A percentile compares a stretch with the other conserved stretches of the same genome.
Evolutionary conservation across 2,329 filamentous ascomycete genomes (phyloP).

Genomic region (Microsporum canis): DNA sequence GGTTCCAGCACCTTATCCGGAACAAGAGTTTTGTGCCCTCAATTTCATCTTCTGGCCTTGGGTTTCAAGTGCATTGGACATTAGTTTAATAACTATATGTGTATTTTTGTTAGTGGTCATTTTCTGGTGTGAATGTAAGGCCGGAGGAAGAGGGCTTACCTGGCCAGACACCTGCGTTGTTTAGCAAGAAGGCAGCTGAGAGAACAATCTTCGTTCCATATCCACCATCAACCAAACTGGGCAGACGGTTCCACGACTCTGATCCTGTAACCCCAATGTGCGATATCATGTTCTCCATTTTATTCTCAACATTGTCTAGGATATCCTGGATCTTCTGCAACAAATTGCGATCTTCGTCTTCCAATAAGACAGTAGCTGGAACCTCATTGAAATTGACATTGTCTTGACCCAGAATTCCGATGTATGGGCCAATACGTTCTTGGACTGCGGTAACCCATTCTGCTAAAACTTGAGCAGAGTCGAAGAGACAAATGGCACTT

Average conservation of each 20-base stretch:
- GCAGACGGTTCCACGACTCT: slow-evolving; percentile 42
- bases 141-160: slow-evolving; percentile 43
- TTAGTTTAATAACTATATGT: slow-evolving; percentile 52
- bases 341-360: slow-evolving; percentile 82
- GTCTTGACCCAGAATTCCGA: slow-evolving; percentile 77
- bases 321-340: slow-evolving; percentile 73
- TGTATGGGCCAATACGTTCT: slow-evolving; percentile 78
- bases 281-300: slow-evolving; percentile 54
- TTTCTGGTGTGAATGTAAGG: background rate
- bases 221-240: slow-evolving; percentile 54
- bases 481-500: slow-evolving; percentile 82
- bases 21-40: slow-evolving; percentile 35
- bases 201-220: slow-evolving; percentile 76
- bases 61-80: slow-evolving; percentile 53
- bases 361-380: slow-evolving; percentile 77
- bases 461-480: slow-evolving; percentile 84
- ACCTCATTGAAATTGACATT: slow-evolving; percentile 68
- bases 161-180: slow-evolving; percentile 86
- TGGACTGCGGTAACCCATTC: slow-evolving; percentile 93
- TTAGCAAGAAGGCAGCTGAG: slow-evolving; percentile 75
- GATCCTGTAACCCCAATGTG: slow-evolving; percentile 12
- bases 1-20: background rate
- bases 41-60: slow-evolving; percentile 54
- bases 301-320: slow-evolving; percentile 62
- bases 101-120: background rate